Evolutionary conservation across 768 basidiomycete species (phyloP), one percentile per base, ranked within the genome.

Genomic region (Pholiota conissans): DNA sequence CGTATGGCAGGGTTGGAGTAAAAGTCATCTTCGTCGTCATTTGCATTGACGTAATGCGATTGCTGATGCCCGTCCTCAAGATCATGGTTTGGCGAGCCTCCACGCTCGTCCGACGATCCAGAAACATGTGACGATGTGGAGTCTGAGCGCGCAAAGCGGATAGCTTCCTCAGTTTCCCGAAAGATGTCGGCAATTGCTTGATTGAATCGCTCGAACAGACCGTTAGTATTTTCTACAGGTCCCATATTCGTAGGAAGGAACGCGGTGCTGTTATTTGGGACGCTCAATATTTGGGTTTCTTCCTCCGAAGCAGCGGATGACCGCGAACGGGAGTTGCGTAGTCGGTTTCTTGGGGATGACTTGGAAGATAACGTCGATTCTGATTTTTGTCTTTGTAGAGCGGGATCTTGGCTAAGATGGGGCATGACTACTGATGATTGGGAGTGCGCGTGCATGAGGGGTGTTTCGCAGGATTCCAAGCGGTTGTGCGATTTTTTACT

Each of bases 151-250:
- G 79, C 76, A 58, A 75, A 71, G 6, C 69, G 69, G 4, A 84
- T 55, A 0, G 71, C 82, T 5, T 79, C 80, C 29, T 85, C 84
- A 0, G 82, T 78, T 62, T 87, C 86, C 16, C 74, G 76, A 13
- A 76, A 70, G 37, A 84, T 75, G 52, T 82, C 78, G 13, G 74
- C 71, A 47, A 86, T 74, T 29, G 85, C 69, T 6, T 73, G 62
- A 9, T 78, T 79, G 70, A 87, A 86, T 28, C 77, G 77, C 55
- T 83, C 80, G 1, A 76, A 74, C 63, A 84, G 82, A 37, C 68
- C 67, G 46, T 73, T 69, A 26, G 77, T 73, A 32, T 59, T 28
- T 13, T 61, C 58, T 39, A 42, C 32, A 14, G 52, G 49, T 11
- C 32, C 42, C 6, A 14, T 49, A 22, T 56, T 55, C 55, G 57